Conservation (phyloP, 495 filamentous ascomycete genomes). For the Monascus purpureus region DNA sequence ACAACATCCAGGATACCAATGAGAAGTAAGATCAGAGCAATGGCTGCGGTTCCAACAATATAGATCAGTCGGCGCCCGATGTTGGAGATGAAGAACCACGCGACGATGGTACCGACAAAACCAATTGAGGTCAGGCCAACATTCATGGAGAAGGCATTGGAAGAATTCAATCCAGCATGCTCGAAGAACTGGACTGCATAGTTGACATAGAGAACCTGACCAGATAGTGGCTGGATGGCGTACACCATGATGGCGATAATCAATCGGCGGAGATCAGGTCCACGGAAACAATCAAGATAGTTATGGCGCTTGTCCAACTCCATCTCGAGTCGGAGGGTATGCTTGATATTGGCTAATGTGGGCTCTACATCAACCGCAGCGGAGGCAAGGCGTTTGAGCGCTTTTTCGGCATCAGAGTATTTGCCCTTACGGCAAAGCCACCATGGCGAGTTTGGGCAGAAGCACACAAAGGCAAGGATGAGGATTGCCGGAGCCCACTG, state of each 20-base stretch:
- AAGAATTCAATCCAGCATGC: constrained; percentile 44
- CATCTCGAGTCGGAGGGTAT: constrained; percentile 24
- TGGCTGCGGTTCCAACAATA: constrained; percentile 32
- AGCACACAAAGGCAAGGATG: constrained; percentile 23
- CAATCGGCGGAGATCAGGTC: constrained; percentile 30
- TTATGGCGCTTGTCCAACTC: constrained; percentile 27
- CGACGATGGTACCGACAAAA: constrained; percentile 46
- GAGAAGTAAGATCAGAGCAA: constrained; percentile 37
- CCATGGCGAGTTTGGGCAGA: constrained; percentile 37
- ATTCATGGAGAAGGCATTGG: constrained; percentile 48
- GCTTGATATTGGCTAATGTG: constrained; percentile 19
- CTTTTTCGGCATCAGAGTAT: constrained; percentile 20
- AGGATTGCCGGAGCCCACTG: constrained; percentile 19
- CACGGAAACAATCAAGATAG: constrained; percentile 30
- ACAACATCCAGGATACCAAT: constrained; percentile 46
- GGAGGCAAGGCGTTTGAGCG: constrained; percentile 22
- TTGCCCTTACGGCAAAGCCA: constrained; percentile 30
- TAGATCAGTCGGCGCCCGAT: constrained; percentile 46
- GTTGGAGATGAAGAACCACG: constrained; percentile 49
- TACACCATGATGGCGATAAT: constrained; percentile 35
- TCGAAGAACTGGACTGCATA: constrained; percentile 34
- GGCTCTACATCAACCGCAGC: constrained; percentile 6
- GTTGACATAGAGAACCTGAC: constrained; percentile 17
- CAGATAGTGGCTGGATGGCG: constrained; percentile 30
- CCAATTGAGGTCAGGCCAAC: constrained; percentile 54